Conservation (phyloP, 2,329 filamentous ascomycete genomes). For the Fusarium domesticum region DNA sequence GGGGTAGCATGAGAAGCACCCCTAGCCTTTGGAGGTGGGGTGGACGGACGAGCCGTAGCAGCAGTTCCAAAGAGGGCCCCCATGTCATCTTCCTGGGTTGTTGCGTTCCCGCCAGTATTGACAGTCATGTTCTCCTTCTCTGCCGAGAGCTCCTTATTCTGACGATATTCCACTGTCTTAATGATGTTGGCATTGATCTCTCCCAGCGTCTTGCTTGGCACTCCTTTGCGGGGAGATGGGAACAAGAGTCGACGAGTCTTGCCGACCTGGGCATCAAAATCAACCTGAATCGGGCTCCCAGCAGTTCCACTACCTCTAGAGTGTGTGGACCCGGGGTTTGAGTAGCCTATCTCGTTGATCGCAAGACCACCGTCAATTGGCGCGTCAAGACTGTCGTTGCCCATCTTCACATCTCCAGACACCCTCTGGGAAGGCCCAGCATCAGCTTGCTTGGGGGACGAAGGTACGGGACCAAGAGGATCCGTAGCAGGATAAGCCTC, state of each 20-base stretch:
- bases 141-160: conserved; percentile 33
- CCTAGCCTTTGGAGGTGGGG: conserved; percentile 49
- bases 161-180: conserved; percentile 40
- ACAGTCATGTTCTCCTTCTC: conserved; percentile 51
- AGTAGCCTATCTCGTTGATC: conserved; percentile 18
- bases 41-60: conserved; percentile 45
- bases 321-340: conserved; percentile 45
- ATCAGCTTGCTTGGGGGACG: conserved; percentile 30
- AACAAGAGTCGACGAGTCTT: conserved; percentile 70
- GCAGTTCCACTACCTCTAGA: conserved; percentile 55
- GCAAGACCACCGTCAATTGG: conserved; percentile 4
- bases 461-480: conserved; percentile 43
- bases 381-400: conserved; percentile 6
- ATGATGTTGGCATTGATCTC: conserved; percentile 55
- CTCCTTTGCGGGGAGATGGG: conserved; percentile 69
- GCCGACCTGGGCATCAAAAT: conserved; percentile 48
- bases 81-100: conserved; percentile 49
- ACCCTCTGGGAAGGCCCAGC: conserved; percentile 17
- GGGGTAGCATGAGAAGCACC: conserved; percentile 37
- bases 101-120: conserved; percentile 33
- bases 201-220: conserved; percentile 58
- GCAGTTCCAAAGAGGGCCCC: conserved; percentile 65
- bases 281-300: conserved; percentile 54
- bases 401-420: conserved; percentile 3
- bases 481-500: conserved; percentile 55